Base-by-base conservation (phyloP, 2,329 filamentous ascomycete genomes). In the Ilyonectria sp. region DNA sequence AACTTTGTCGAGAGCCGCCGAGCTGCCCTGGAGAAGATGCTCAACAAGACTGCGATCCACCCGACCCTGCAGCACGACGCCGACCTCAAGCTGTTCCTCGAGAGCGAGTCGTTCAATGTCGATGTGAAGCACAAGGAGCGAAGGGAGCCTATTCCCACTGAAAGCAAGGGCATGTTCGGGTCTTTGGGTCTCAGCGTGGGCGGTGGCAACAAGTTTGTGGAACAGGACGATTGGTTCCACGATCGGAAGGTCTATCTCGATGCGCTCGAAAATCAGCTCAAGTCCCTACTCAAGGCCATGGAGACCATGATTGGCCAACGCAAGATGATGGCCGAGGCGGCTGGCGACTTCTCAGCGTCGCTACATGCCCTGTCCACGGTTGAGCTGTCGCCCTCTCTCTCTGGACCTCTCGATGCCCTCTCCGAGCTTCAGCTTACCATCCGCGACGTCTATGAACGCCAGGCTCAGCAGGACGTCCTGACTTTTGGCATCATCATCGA, bases 211-310 rank as follows among this genome's bases (percentile, higher is more conserved):
- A 99, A 99, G 81, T 99, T 99, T 82, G 91, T 99, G 44, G 96
- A 99, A 82, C 96, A 98, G 78, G 96, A 99, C 79, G 96, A 99
- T 83, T 99, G 95, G 96, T 99, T 99, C 83, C 95, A 99, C 75
- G 96, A 99, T 74, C 94, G 96, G 69, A 94, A 92, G 76, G 90
- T 98, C 62, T 99, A 99, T 78, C 89, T 99, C 11, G 96, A 99
- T 79, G 95, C 95, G 5, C 87, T 98, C 43, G 95, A 98, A 78
- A 94, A 90, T 74, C 95, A 98, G 80, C 87, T 98, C 68, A 97
- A 95, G 79, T 92, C 93, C 10, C 86, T 98, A 17, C 87, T 98
- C 75, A 98, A 98, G 82, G 93, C 95, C 19, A 97, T 97, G 82
- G 96, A 99, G 77, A 93, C 91, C 6, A 97, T 99, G 79, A 93